Evolutionary conservation across 2,329 filamentous ascomycete genomes (phyloP), one percentile per base, ranked within the genome.

Genomic region (Daldinia sp.): DNA sequence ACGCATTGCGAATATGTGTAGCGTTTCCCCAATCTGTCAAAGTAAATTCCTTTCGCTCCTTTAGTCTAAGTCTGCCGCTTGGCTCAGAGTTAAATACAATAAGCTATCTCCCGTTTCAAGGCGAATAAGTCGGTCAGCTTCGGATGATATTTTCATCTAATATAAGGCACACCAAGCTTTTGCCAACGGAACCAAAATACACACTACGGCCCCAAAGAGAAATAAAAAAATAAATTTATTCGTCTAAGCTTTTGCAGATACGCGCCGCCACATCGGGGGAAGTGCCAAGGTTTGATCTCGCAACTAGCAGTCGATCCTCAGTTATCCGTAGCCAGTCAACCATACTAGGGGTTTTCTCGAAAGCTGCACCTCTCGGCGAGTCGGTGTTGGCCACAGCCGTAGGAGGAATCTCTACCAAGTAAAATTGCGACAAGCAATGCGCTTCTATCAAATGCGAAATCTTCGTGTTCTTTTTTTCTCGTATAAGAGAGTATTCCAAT

Each of bases 201-300:
- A 26, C 13, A 15, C 12, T 39, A 39, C 12, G 35, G 35, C 35
- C 10, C 35, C 2, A 39, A 39, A 15, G 3, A 33, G 30, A 33
- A 6, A 33, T 6, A 33, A 33, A 13, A 39, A 39, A 39, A 39
- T 15, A 39, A 39, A 39, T 39, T n/a, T n/a, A n/a, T n/a, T n/a
- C 35, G 12, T 39, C 35, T 39, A 35, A 20, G 30, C 46, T 48
- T 23, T 23, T 33, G 23, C 42, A 30, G 35, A 55, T 60, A 55
- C 51, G 66, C 69, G 68, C 69, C 60, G 69, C 69, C 69, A 71
- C 66, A 63, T 64, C 58, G 57, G 58, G 69, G 58, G 58, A 63
- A 42, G 33, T 61, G 65, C 68, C 68, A 70, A 68, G 65, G 50
- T 62, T 65, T 62, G 35, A 54, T 60, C 46, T 37, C 44, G 56